Percentiles rank a stretch among this genome's conserved stretches.
phyloP scores from a whole-genome alignment of 1,284 basidiomycete genomes.

The Paramarasmius palmivorus region DNA sequence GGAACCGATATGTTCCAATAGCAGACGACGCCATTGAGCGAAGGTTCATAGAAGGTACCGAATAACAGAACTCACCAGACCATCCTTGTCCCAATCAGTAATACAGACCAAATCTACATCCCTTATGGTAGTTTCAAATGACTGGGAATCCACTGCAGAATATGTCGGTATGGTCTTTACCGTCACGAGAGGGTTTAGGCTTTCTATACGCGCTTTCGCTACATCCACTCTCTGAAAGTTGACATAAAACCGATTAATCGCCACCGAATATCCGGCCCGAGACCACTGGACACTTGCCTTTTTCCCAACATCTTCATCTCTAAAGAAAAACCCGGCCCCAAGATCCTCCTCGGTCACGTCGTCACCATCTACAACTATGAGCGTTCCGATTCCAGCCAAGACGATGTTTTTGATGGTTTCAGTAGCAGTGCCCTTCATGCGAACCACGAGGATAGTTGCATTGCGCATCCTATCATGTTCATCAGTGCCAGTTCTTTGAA shows the following conservation, averaged over 20 bases:
- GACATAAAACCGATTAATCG: conserved; percentile 30
- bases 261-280: conserved; percentile 34
- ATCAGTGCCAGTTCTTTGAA: conserved; percentile 17
- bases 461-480: conserved; percentile 78
- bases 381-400: conserved; percentile 73
- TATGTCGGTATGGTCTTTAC: conserved; percentile 66
- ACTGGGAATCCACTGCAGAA: conserved; percentile 48
- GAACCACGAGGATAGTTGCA: conserved; percentile 86
- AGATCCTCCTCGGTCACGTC: conserved; percentile 78
- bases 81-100: conserved; percentile 71
- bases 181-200: conserved; percentile 89
- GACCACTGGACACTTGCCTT: conserved; percentile 54
- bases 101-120: conserved; percentile 81
- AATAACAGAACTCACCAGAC: conserved; percentile 59
- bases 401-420: conserved; percentile 96
- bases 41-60: conserved; percentile 9
- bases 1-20: neutral
- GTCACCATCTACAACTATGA: conserved; percentile 67
- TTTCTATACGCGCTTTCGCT: conserved; percentile 82
- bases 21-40: conserved; percentile 16
- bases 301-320: conserved; percentile 89
- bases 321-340: conserved; percentile 91
- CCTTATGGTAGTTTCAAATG: conserved; percentile 60
- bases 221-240: conserved; percentile 74
- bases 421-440: conserved; percentile 85